Percentiles rank a stretch among this genome's conserved stretches.
phyloP scores from a whole-genome alignment of 2,329 filamentous ascomycete genomes.

The Westerdykella aurantiaca region DNA sequence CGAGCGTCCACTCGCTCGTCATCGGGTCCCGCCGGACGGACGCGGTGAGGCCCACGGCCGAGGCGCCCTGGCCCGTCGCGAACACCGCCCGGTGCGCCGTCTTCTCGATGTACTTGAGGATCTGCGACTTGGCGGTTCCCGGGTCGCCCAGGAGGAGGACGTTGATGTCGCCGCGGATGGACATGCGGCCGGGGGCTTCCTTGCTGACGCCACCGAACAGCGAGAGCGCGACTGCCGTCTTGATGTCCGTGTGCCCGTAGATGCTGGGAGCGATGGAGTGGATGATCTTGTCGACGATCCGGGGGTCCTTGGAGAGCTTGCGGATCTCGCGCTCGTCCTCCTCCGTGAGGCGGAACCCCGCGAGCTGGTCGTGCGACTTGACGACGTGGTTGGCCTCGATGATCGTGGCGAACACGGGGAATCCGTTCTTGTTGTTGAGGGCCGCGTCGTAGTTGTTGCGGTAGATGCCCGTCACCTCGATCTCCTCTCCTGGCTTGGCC shows the following conservation, averaged over 20 bases:
- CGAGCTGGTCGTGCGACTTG: conserved; percentile 95
- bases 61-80: conserved; percentile 93
- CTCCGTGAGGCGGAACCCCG: conserved; percentile 90
- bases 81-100: conserved; percentile 96
- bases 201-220: conserved; percentile 95
- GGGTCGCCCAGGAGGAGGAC: conserved; percentile 93
- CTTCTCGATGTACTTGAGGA: conserved; percentile 96
- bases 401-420: conserved; percentile 96
- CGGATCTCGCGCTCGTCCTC: conserved; percentile 91
- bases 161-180: conserved; percentile 96
- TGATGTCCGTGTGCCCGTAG: conserved; percentile 94
- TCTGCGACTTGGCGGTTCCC: conserved; percentile 95
- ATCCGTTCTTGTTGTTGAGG: conserved; percentile 96
- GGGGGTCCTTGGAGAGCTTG: conserved; percentile 77
- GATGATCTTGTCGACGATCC: conserved; percentile 88
- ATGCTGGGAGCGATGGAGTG: conserved; percentile 94
- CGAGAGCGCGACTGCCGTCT: conserved; percentile 90
- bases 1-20: conserved; percentile 94
- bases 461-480: conserved; percentile 94
- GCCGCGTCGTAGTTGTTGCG: conserved; percentile 97
- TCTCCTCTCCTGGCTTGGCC: conserved; percentile 95
- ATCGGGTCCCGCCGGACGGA: conserved; percentile 92
- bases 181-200: conserved; percentile 78
- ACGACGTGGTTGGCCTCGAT: conserved; percentile 96
- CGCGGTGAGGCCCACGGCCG: conserved; percentile 93